Percentiles rank a stretch among this genome's conserved stretches.
Conservation (phyloP, 2,329 filamentous ascomycete species). For the Ambrosiella beaveri region DNA sequence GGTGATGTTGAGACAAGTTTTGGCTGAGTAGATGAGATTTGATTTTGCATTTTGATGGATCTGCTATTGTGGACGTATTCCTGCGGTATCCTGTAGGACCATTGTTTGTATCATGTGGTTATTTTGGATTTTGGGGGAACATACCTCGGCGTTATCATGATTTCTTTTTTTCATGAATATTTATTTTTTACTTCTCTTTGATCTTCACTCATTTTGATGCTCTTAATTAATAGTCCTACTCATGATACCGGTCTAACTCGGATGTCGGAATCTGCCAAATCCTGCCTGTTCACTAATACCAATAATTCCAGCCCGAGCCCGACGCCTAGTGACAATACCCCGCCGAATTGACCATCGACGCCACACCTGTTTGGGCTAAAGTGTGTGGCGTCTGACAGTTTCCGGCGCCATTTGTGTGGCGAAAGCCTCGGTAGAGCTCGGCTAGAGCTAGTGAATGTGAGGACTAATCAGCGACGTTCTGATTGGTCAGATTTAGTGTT, state of each 20-base stretch:
- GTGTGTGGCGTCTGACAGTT: background rate
- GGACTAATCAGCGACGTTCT: conserved; percentile 8
- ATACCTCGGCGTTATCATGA: background rate
- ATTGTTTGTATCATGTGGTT: background rate
- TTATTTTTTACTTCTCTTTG: background rate
- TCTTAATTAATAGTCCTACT: background rate
- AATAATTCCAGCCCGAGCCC: background rate
- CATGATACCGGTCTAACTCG: background rate
- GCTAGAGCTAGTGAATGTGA: conserved; percentile 9
- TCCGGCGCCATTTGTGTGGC: conserved; percentile 2
- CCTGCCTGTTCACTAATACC: background rate
- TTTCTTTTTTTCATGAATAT: background rate
- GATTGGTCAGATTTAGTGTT: conserved; percentile 9
- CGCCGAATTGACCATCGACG: background rate
- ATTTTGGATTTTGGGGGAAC: background rate
- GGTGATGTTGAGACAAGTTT: conserved; percentile 61
- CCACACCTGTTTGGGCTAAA: background rate
- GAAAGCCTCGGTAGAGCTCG: conserved; percentile 13
- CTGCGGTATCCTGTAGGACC: background rate
- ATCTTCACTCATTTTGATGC: background rate
- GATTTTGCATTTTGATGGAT: background rate
- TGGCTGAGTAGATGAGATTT: conserved; percentile 44
- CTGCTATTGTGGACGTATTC: too few relatives aligned
- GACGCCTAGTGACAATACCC: background rate
- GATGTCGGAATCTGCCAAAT: background rate